A percentile compares a stretch with the other conserved stretches of the same genome.
Conservation (phyloP, 139 green algal species). For the Coelastrella sp. region DNA sequence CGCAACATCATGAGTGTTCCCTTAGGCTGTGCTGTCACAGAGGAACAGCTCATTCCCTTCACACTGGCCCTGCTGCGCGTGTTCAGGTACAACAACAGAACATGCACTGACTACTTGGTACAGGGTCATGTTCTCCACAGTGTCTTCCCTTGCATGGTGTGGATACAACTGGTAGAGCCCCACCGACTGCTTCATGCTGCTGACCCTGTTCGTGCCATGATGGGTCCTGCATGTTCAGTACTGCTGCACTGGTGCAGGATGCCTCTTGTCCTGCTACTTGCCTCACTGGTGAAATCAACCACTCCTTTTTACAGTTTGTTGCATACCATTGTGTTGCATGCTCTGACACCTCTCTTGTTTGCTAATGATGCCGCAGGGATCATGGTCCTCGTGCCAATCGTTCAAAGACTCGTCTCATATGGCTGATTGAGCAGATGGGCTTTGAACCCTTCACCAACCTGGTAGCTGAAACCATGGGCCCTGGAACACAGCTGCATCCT, state of each 20-base stretch:
- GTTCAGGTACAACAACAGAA: conserved; percentile 65
- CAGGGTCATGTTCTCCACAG: too few relatives aligned
- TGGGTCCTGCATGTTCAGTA: too few relatives aligned
- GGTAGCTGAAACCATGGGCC: conserved; percentile 79
- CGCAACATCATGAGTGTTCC: conserved; percentile 92
- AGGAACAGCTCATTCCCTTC: conserved; percentile 83
- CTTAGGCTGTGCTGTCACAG: conserved; percentile 84
- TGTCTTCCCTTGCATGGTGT: too few relatives aligned
- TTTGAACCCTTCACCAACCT: conserved; percentile 80
- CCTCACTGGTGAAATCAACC: too few relatives aligned
- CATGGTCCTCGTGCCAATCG: conserved; percentile 86
- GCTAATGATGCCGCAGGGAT: conserved; percentile 70
- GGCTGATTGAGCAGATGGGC: conserved; percentile 91
- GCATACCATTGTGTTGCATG: not conserved
- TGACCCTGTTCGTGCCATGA: too few relatives aligned
- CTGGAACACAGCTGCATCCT: conserved; percentile 44
- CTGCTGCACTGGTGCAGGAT: too few relatives aligned
- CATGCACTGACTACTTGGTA: too few relatives aligned
- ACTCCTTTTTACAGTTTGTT: not conserved
- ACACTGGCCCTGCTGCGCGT: conserved; percentile 82
- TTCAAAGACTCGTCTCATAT: conserved; percentile 97
- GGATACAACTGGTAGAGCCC: too few relatives aligned
- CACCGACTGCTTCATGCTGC: too few relatives aligned
- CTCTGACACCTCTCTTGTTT: not conserved
- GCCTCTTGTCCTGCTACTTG: too few relatives aligned